phyloP scores from a whole-genome alignment of 306 rosid genomes.

The Inga oerstediana region DNA sequence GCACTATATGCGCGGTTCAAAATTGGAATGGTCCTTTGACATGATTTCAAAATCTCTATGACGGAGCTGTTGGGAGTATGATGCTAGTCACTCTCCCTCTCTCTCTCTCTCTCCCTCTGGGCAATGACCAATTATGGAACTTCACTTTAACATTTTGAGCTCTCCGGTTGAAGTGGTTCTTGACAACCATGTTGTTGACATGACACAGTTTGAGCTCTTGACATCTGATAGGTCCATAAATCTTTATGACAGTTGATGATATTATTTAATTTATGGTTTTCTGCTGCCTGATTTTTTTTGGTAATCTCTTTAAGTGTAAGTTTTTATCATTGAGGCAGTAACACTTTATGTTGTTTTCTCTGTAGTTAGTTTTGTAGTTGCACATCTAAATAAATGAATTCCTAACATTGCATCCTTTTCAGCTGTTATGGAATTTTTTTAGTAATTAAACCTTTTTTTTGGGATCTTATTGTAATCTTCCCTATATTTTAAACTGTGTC shows the following conservation, averaged over 20 bases:
- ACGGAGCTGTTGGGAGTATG: too few species aligned
- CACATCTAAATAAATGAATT: conserved; percentile 8
- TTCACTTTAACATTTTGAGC: too few species aligned
- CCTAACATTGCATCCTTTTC: too few species aligned
- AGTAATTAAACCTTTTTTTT: too few species aligned
- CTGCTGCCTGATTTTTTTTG: conserved; percentile 11
- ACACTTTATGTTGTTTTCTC: conserved; percentile 17
- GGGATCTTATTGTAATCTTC: too few species aligned
- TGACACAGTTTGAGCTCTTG: not conserved
- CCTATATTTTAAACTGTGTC: conserved; percentile 44
- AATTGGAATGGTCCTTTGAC: too few species aligned
- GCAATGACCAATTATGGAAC: too few species aligned
- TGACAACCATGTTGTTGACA: not conserved
- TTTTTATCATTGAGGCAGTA: not conserved
- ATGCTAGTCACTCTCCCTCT: too few species aligned
- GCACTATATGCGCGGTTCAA: too few species aligned
- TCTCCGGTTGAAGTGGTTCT: too few species aligned
- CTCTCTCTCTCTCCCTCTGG: too few species aligned
- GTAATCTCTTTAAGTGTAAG: not conserved
- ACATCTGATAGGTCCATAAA: conserved; percentile 3
- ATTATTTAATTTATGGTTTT: conserved; percentile 2
- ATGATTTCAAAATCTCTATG: too few species aligned
- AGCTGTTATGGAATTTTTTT: conserved; percentile 22
- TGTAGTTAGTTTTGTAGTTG: conserved; percentile 16
- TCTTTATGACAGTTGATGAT: not conserved